Percentiles rank a stretch among this genome's conserved stretches.
Evolutionary conservation across 257 asterid genomes (phyloP).

Genomic region (Solanum tacnaense): DNA sequence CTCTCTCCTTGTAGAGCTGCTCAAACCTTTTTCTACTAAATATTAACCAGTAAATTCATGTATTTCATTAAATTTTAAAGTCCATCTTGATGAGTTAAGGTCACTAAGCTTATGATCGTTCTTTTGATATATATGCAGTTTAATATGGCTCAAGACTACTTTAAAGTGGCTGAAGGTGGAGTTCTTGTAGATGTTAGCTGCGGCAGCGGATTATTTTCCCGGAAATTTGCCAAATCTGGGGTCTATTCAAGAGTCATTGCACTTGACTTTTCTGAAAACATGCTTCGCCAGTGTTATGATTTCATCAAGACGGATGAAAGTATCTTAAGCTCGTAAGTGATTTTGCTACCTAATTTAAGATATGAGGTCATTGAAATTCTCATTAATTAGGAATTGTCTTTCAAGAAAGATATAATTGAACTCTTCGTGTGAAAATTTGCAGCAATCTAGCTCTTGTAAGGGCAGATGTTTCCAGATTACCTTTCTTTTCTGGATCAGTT

Average conservation of each 20-base stretch:
- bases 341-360: not conserved
- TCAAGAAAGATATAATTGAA: not conserved
- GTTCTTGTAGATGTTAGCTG: constrained; percentile 88
- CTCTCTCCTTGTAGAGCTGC: not conserved
- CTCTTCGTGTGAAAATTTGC: constrained; percentile 4
- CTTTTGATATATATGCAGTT: constrained; percentile 46
- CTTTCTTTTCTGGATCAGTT: constrained; percentile 74
- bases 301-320: constrained; percentile 60
- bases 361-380: not conserved
- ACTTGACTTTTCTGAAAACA: constrained; percentile 89
- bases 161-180: constrained; percentile 74
- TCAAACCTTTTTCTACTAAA: not conserved
- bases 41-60: not conserved
- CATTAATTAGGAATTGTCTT: not conserved
- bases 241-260: constrained; percentile 70
- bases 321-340: constrained; percentile 61
- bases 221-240: constrained; percentile 83
- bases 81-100: not conserved
- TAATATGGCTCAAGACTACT: constrained; percentile 82
- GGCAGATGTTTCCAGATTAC: constrained; percentile 93
- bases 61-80: not conserved
- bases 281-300: constrained; percentile 88
- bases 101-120: not conserved
- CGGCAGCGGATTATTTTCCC: constrained; percentile 90
- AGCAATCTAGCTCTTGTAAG: constrained; percentile 89